Conservation (phyloP, 2,329 filamentous ascomycete species). For the Exophiala aquamarina region DNA sequence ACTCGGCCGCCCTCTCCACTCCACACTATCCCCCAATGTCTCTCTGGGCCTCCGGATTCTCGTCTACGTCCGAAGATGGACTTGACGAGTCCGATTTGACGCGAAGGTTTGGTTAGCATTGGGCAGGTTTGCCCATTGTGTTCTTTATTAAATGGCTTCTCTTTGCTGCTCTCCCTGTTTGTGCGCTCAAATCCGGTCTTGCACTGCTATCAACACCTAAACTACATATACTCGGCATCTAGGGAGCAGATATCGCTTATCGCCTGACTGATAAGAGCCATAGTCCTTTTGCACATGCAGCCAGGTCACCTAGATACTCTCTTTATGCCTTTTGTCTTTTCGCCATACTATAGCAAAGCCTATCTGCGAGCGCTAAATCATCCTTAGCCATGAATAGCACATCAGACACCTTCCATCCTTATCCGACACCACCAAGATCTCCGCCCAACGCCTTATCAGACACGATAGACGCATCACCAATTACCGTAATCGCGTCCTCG, state of each 20-base stretch:
- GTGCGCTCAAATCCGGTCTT: neutral
- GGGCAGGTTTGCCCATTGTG: slow-evolving; percentile 5
- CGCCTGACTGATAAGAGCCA: slow-evolving; percentile 22
- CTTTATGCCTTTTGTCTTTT: neutral
- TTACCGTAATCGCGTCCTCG: slow-evolving; percentile 79
- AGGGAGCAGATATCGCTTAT: slow-evolving; percentile 25
- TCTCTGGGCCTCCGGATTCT: slow-evolving; percentile 5
- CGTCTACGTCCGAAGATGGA: slow-evolving; percentile 4
- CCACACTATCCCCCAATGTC: slow-evolving; percentile 6
- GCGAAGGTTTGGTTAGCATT: slow-evolving; percentile 7
- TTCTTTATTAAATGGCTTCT: slow-evolving; percentile 6
- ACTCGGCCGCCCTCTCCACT: slow-evolving; percentile 16
- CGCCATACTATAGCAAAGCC: slow-evolving; percentile 5
- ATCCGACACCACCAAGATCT: slow-evolving; percentile 28
- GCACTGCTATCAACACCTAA: slow-evolving; percentile 6
- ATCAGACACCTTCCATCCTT: slow-evolving; percentile 18
- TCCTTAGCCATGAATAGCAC: slow-evolving; percentile 20
- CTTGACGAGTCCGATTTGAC: slow-evolving; percentile 3
- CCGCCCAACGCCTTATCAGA: slow-evolving; percentile 23
- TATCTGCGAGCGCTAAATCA: slow-evolving; percentile 11
- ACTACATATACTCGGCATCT: too few species aligned
- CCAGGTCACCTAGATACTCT: slow-evolving; percentile 6
- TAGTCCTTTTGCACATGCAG: slow-evolving; percentile 22
- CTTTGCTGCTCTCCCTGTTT: slow-evolving; percentile 6
- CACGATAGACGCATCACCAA: slow-evolving; percentile 38